Percentiles rank a stretch among this genome's conserved stretches.
Evolutionary conservation across 257 asterid species (phyloP).

Genomic region (Perilla frutescens): DNA sequence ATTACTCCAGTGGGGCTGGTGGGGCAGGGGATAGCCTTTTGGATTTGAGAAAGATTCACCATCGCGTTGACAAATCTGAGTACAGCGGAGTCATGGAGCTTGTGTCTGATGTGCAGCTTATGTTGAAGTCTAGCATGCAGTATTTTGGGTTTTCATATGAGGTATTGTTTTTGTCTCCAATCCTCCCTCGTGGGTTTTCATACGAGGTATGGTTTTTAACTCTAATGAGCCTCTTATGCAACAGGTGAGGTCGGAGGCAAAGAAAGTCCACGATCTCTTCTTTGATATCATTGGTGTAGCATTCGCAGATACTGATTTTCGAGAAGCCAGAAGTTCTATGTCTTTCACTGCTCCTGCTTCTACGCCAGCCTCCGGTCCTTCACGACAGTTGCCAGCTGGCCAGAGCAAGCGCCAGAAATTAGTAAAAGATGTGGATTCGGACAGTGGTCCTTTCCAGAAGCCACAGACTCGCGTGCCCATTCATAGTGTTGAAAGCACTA

Average conservation of each 20-base stretch:
- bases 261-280: slow-evolving; percentile 94
- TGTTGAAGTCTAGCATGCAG: slow-evolving; percentile 81
- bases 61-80: slow-evolving; percentile 70
- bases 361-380: slow-evolving; percentile 55
- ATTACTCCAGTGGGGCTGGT: slow-evolving; percentile 55
- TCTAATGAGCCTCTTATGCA: slow-evolving; percentile 25
- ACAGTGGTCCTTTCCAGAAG: slow-evolving; percentile 62
- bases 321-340: slow-evolving; percentile 74
- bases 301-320: slow-evolving; percentile 84
- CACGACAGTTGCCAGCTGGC: slow-evolving; percentile 57
- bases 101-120: slow-evolving; percentile 86
- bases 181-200: slow-evolving; percentile 48
- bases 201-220: slow-evolving; percentile 63
- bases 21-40: slow-evolving; percentile 55
- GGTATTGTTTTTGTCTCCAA: slow-evolving; percentile 52
- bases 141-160: slow-evolving; percentile 70
- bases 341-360: slow-evolving; percentile 60
- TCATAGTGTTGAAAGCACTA: slow-evolving; percentile 53
- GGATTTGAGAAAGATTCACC: slow-evolving; percentile 69
- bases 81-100: slow-evolving; percentile 79
- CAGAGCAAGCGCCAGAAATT: slow-evolving; percentile 67
- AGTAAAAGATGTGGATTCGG: slow-evolving; percentile 60
- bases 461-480: slow-evolving; percentile 61
- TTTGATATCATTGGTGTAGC: slow-evolving; percentile 83
- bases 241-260: slow-evolving; percentile 93